Evolutionary conservation across 2,329 filamentous ascomycete genomes (phyloP).

Genomic region (Plenodomus biglobosus): DNA sequence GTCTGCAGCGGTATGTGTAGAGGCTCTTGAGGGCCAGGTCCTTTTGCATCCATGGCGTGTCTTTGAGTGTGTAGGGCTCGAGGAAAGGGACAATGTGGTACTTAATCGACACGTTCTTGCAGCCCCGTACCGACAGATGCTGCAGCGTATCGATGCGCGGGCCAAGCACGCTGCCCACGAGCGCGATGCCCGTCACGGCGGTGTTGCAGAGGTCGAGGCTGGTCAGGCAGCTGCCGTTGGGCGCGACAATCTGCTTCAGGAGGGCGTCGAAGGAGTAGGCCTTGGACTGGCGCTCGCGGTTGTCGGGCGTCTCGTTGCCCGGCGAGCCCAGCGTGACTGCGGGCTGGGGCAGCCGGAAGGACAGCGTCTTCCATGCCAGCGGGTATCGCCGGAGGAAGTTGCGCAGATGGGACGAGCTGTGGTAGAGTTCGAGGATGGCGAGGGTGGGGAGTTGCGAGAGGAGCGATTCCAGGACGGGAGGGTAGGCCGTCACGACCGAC

Average conservation of each 20-base stretch:
- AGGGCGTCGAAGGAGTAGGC: constrained; percentile 62
- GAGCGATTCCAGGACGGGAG: constrained; percentile 61
- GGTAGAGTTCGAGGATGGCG: constrained; percentile 60
- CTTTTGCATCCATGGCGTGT: constrained; percentile 47
- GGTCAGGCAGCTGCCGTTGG: constrained; percentile 58
- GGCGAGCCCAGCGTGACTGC: constrained; percentile 41
- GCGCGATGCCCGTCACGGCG: constrained; percentile 59
- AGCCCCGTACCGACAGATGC: constrained; percentile 63
- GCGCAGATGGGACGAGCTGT: constrained; percentile 59
- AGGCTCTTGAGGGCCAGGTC: constrained; percentile 60
- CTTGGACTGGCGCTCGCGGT: constrained; percentile 53
- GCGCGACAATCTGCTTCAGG: constrained; percentile 57
- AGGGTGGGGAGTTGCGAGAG: constrained; percentile 59
- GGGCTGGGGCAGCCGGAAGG: constrained; percentile 56
- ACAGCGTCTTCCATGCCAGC: constrained; percentile 62
- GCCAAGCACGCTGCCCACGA: constrained; percentile 58
- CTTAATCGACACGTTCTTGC: constrained; percentile 66
- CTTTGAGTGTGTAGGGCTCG: constrained; percentile 46
- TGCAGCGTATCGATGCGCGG: constrained; percentile 57
- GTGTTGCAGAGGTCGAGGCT: constrained; percentile 64
- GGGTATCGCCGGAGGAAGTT: constrained; percentile 59
- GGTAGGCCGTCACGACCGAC: constrained; percentile 57
- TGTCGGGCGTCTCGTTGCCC: constrained; percentile 46
- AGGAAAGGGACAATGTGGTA: constrained; percentile 64
- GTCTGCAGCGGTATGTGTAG: constrained; percentile 64